Conservation (phyloP, 1,284 basidiomycete genomes). For the Leccinum insolens region DNA sequence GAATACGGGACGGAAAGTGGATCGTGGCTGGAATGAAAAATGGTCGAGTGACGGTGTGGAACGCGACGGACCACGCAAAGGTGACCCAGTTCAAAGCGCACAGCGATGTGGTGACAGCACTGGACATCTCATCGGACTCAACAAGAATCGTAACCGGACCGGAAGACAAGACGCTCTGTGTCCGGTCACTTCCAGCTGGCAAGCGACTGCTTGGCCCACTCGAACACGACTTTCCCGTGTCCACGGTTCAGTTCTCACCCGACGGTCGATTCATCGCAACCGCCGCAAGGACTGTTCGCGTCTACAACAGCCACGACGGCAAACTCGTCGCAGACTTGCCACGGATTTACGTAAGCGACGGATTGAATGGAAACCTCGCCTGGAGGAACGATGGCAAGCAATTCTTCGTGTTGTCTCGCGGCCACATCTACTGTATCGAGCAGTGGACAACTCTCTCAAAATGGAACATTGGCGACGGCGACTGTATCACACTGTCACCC, state of each 20-base stretch:
- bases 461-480: too few relatives aligned
- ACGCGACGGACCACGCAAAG: too few relatives aligned
- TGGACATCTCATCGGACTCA: neutral
- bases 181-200: neutral
- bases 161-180: neutral
- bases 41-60: too few relatives aligned
- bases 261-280: neutral
- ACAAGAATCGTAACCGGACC: neutral
- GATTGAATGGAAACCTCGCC: too few relatives aligned
- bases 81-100: neutral
- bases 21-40: neutral
- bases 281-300: neutral
- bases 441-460: too few relatives aligned
- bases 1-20: slow-evolving; percentile 34
- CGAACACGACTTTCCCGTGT: neutral
- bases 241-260: neutral
- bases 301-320: too few relatives aligned
- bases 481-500: too few relatives aligned
- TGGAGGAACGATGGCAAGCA: too few relatives aligned
- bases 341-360: too few relatives aligned
- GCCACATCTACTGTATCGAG: too few relatives aligned
- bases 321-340: too few relatives aligned
- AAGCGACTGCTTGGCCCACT: neutral
- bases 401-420: too few relatives aligned
- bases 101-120: neutral